A percentile compares a stretch with the other conserved stretches of the same genome.
phyloP scores from a whole-genome alignment of 345 rosid genomes.

The Jatropha curcas region DNA sequence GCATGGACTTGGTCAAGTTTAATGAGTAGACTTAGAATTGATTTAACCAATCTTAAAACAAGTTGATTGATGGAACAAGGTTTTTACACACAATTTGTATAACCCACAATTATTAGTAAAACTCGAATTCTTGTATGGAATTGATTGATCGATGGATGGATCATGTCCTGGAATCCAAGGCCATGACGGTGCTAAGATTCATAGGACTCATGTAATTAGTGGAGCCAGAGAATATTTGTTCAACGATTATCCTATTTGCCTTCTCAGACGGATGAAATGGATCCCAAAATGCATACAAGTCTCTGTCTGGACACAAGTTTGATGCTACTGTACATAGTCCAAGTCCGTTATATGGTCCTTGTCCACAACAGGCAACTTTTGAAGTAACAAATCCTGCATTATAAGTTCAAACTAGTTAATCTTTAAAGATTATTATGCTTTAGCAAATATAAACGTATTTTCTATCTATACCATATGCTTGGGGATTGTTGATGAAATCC shows the following conservation, averaged over 20 bases:
- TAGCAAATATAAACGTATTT: no score
- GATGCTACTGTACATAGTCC: slow-evolving; percentile 71
- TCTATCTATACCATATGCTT: slow-evolving; percentile 34
- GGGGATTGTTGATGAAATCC: slow-evolving; percentile 44
- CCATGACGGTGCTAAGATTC: slow-evolving; percentile 70
- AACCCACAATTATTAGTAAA: no score
- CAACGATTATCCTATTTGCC: slow-evolving; percentile 62
- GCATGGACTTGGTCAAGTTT: no score
- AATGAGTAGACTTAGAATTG: no score
- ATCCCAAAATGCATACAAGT: slow-evolving; percentile 70
- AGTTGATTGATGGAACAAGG: no score
- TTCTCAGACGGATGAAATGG: slow-evolving; percentile 73
- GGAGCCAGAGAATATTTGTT: slow-evolving; percentile 51
- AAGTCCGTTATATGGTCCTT: slow-evolving; percentile 72
- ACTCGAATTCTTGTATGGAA: no score
- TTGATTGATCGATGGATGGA: no score
- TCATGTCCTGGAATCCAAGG: slow-evolving; percentile 44
- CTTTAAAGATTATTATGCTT: background rate
- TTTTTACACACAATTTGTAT: no score
- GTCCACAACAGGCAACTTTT: slow-evolving; percentile 78
- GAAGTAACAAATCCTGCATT: slow-evolving; percentile 60
- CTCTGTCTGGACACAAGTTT: slow-evolving; percentile 59
- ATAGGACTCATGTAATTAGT: slow-evolving; percentile 64
- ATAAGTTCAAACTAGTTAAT: background rate
- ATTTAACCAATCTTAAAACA: no score